Evolutionary conservation across 2,329 filamentous ascomycete genomes (phyloP).

Genomic region (Biscogniauxia marginata): DNA sequence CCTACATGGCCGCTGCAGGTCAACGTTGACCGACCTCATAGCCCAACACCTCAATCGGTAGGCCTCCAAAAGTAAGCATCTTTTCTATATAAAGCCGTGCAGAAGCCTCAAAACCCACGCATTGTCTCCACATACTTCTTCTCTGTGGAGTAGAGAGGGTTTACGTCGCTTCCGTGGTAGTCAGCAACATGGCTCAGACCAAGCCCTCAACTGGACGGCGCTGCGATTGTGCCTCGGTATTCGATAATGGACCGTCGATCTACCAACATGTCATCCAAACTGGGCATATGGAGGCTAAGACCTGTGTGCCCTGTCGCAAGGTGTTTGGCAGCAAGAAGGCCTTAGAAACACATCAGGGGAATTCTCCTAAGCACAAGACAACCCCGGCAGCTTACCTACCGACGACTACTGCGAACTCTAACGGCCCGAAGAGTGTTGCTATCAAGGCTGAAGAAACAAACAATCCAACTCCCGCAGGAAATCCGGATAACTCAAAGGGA

Average conservation of each 20-base stretch:
- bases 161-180: not conserved
- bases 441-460: not conserved
- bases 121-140: not conserved
- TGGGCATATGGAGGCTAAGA: conserved; percentile 13
- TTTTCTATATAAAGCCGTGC: too few species aligned
- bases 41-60: too few species aligned
- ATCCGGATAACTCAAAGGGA: too few species aligned
- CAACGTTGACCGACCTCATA: too few species aligned
- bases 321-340: conserved; percentile 1
- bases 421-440: not conserved
- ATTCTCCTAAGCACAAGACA: conserved; percentile 7
- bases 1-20: too few species aligned
- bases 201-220: not conserved
- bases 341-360: conserved; percentile 7
- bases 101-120: too few species aligned
- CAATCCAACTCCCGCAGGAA: not conserved
- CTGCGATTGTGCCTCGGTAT: conserved; percentile 13
- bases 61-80: not conserved
- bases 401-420: not conserved
- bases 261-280: conserved; percentile 11
- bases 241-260: conserved; percentile 2
- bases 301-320: conserved; percentile 9
- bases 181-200: conserved; percentile 6
- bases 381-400: not conserved
- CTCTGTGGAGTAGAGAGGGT: not conserved